Conservation (phyloP, 768 basidiomycete genomes). For the Hirschioporus abietinus region DNA sequence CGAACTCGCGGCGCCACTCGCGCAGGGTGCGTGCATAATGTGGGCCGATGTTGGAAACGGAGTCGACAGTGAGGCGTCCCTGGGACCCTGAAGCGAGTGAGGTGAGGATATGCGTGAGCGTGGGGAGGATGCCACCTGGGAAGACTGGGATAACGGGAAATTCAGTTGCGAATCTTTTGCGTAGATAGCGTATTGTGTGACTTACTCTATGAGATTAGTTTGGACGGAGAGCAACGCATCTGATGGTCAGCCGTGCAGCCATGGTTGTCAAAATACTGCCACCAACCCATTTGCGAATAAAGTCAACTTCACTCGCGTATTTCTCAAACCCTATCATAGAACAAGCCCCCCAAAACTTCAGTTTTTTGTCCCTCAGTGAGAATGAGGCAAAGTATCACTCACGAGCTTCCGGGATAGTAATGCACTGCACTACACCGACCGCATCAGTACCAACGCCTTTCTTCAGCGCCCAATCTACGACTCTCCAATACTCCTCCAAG, state of each 20-base stretch:
- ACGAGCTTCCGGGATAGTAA: conserved; percentile 71
- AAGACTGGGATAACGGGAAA: conserved; percentile 40
- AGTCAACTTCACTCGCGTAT: conserved; percentile 58
- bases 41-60: conserved; percentile 64
- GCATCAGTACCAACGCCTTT: conserved; percentile 52
- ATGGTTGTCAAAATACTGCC: too few relatives aligned
- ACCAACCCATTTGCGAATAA: conserved; percentile 73
- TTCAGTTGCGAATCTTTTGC: conserved; percentile 7
- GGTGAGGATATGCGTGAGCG: conserved; percentile 50
- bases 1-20: conserved; percentile 67
- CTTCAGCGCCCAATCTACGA: conserved; percentile 66
- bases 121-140: conserved; percentile 67
- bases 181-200: neutral
- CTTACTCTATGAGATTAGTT: conserved; percentile 9
- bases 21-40: conserved; percentile 78
- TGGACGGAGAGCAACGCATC: too few relatives aligned
- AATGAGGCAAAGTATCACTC: conserved; percentile 22
- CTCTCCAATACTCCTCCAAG: conserved; percentile 56
- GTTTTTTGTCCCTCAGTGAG: neutral
- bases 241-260: too few relatives aligned
- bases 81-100: conserved; percentile 45
- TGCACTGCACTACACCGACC: conserved; percentile 68
- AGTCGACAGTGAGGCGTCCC: conserved; percentile 56
- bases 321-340: conserved; percentile 43
- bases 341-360: neutral